A percentile compares a stretch with the other conserved stretches of the same genome.
phyloP scores from a whole-genome alignment of 306 rosid genomes.

The Gastrolobium villosum region DNA sequence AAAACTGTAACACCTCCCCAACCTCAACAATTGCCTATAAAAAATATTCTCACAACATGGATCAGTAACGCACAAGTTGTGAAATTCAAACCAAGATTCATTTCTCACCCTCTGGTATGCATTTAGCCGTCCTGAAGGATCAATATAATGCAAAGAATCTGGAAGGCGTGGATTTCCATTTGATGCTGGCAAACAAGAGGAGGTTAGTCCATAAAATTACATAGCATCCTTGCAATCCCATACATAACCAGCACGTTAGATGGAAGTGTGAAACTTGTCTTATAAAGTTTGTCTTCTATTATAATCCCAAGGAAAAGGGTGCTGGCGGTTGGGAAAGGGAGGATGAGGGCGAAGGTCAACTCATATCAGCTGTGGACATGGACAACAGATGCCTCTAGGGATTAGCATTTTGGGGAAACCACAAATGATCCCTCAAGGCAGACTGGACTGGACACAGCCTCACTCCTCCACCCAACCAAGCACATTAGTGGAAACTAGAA shows the following conservation, averaged over 20 bases:
- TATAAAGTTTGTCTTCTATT: conserved; percentile 1
- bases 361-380: conserved; percentile 7
- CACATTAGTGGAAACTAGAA: conserved; percentile 37
- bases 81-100: conserved; percentile 44
- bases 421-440: conserved; percentile 41
- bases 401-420: conserved; percentile 40
- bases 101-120: conserved; percentile 96
- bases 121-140: conserved; percentile 94
- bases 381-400: conserved; percentile 16
- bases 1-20: conserved; percentile 93
- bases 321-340: neutral
- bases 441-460: conserved; percentile 34
- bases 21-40: conserved; percentile 92
- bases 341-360: conserved; percentile 38
- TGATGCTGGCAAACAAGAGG: conserved; percentile 79
- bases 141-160: conserved; percentile 99
- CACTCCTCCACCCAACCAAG: conserved; percentile 40
- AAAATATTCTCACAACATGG: conserved; percentile 34
- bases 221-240: conserved; percentile 31
- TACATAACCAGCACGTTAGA: conserved; percentile 35
- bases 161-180: conserved; percentile 99
- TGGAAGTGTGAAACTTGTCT: conserved; percentile 23
- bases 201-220: conserved; percentile 40
- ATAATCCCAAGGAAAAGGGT: neutral
- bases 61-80: conserved; percentile 31